Evolutionary conservation across 106 monocot species (phyloP), one percentile per base, ranked within the genome.

Genomic region (Allium cepa): DNA sequence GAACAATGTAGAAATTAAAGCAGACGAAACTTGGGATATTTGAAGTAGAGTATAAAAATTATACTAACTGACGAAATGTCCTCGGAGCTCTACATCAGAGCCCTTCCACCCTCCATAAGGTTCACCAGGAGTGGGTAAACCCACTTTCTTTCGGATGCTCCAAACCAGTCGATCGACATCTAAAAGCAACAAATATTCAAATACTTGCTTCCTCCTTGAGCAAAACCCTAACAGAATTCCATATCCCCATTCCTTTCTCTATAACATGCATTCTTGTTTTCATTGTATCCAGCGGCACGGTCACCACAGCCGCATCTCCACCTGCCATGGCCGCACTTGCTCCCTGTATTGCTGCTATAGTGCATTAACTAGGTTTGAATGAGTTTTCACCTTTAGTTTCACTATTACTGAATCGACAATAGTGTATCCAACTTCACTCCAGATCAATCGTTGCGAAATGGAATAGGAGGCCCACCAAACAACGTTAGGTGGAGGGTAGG

Each of bases 401-500:
- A 12, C 58, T 50, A 10, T 22, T 17, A 16, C 15, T 18, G 22
- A 67, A 67, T 46, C 69, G 69, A 49, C 27, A 49, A 60, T 48
- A 59, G 61, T 62, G 47, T 48, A 63, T 5, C 78, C 74, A 10
- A 94, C 67, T 1, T 80, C 79, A 22, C 69, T 68, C 90, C 90
- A 94, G 15, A 94, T 87, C 1, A 64, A 4, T 48, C 90, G 63
- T 66, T 90, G 90, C 8, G 87, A 76, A 22, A 83, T 13, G 26
- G 90, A 78, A 69, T 94, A 94, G 7, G 90, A 85, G 0, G 85
- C 87, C 94, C 94, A 94, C 90, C 94, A 94, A 6, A 94, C 87
- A 6, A 84, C 94, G 59, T 88, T 90, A 3, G 90, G 90, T 0
- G 94, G 94, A 0, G 90, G 85, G 67, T 94, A 94, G 11, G 90